Base-by-base conservation (phyloP, 305 asterid genomes). In the Euphrasia arctica region DNA sequence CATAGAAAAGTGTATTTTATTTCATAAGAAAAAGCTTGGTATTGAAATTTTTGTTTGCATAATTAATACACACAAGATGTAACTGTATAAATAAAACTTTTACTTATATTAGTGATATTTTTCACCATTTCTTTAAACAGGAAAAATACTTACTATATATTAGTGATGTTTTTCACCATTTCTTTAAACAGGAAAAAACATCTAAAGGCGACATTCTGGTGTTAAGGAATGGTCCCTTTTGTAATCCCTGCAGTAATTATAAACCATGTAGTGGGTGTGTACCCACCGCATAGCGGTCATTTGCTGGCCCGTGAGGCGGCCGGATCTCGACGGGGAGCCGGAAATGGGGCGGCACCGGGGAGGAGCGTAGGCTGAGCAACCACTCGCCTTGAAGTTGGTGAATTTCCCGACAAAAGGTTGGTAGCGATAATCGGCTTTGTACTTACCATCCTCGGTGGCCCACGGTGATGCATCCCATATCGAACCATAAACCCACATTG, bases 391-490 rank as follows among this genome's bases (percentile, higher is more conserved):
- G 66, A 91, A 88, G 57, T 76, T 77, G 0, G 74, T 77, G 78
- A 86, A 86, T 64, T 75, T 83, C n/a, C 95, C 97, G 11, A 79
- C 77, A 9, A 91, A 90, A 3, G 97, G 97, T 60, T 90, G 95
- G 77, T 91, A 91, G 0, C 76, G 73, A 63, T 88, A 91, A 68
- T 91, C 87, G 9, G 86, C 87, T 59, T 82, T 81, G 71, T 88
- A 91, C 59, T 88, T 91, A 0, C 97, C 97, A 31, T 82, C 82
- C 47, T 91, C 97, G 0, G 97, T 90, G 0, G 97, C 97, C 97
- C 97, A 90, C 0, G 95, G 73, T 0, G 97, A 90, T 3, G 97
- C 97, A 67, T 91, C 97, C 97, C 97, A 91, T 66, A 91, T 91
- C 2, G 97, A 91, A 13, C 97, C 97, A 65, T 91, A 91, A 1